phyloP scores from a whole-genome alignment of 805 yeast species.

The Candida palmyrensis region DNA sequence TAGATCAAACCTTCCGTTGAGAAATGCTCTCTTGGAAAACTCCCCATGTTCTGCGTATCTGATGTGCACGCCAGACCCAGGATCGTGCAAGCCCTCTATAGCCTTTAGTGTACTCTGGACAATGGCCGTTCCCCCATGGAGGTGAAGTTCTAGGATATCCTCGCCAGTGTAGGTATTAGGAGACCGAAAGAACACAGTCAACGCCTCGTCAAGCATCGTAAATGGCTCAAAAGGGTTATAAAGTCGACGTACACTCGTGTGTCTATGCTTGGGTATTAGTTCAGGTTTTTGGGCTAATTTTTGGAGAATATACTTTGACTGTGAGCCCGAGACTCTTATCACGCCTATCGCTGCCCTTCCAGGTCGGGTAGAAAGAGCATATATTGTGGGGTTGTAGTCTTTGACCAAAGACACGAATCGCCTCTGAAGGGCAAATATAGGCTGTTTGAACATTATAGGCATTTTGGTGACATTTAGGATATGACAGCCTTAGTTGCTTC shows the following conservation, averaged over 20 bases:
- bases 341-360: constrained; percentile 85
- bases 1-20: constrained; percentile 77
- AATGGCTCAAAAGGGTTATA: constrained; percentile 33
- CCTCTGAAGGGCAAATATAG: too few species aligned
- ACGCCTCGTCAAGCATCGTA: constrained; percentile 67
- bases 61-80: constrained; percentile 35
- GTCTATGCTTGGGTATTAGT: constrained; percentile 47
- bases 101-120: constrained; percentile 62
- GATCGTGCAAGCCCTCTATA: constrained; percentile 48
- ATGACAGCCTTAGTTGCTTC: too few species aligned
- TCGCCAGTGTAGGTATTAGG: constrained; percentile 92
- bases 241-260: constrained; percentile 55
- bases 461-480: too few species aligned
- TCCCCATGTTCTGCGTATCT: constrained; percentile 93
- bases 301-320: constrained; percentile 41
- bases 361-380: constrained; percentile 83
- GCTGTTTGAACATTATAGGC: too few species aligned
- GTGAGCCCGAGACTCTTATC: constrained; percentile 75
- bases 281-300: constrained; percentile 38
- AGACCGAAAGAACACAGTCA: constrained; percentile 59
- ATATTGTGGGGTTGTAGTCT: constrained; percentile 64
- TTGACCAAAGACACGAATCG: too few species aligned
- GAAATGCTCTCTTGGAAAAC: constrained; percentile 81
- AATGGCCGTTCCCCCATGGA: constrained; percentile 92
- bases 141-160: constrained; percentile 80